Percentiles rank a stretch among this genome's conserved stretches.
Evolutionary conservation across 2,329 filamentous ascomycete genomes (phyloP).

Genomic region (Aureobasidium subglaciale): DNA sequence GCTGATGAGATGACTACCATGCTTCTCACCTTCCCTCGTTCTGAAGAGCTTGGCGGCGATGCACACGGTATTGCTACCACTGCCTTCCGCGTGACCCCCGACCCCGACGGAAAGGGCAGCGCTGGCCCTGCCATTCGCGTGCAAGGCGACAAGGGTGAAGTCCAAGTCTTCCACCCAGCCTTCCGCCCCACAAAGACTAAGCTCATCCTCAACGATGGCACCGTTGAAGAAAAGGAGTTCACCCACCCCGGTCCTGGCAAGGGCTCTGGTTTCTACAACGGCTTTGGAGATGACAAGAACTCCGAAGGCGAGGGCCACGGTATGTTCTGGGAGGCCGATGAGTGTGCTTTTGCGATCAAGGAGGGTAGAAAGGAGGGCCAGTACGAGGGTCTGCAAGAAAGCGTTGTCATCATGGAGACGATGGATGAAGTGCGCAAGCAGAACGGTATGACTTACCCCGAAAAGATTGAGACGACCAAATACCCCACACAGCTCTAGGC

Average conservation of each 20-base stretch:
- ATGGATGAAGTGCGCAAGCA: constrained; percentile 64
- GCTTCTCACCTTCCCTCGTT: constrained; percentile 65
- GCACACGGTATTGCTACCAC: constrained; percentile 62
- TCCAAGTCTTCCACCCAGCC: constrained; percentile 67
- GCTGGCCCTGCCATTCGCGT: constrained; percentile 66
- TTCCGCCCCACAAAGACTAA: constrained; percentile 54
- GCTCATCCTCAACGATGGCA: constrained; percentile 35
- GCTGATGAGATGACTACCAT: constrained; percentile 74
- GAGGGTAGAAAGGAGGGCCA: constrained; percentile 73
- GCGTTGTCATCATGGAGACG: constrained; percentile 67
- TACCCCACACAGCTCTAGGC: constrained; percentile 41
- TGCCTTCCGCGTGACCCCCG: constrained; percentile 53
- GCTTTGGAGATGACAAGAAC: constrained; percentile 35
- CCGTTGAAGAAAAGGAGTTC: constrained; percentile 42
- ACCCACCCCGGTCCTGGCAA: constrained; percentile 40
- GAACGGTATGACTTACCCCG: constrained; percentile 55
- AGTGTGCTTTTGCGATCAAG: constrained; percentile 64
- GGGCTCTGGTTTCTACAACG: constrained; percentile 41
- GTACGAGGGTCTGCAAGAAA: constrained; percentile 65
- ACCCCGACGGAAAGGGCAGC: constrained; percentile 54
- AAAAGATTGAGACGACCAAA: constrained; percentile 56
- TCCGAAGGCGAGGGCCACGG: constrained; percentile 61
- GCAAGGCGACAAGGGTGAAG: constrained; percentile 73
- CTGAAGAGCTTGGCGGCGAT: constrained; percentile 39
- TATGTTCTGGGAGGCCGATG: constrained; percentile 86